A percentile compares a stretch with the other conserved stretches of the same genome.
These are phyloP conservation scores for Arthrocladium fulminans DNA, from an alignment of 2,329 filamentous ascomycete species.

Conservation along the genomic window DNA sequence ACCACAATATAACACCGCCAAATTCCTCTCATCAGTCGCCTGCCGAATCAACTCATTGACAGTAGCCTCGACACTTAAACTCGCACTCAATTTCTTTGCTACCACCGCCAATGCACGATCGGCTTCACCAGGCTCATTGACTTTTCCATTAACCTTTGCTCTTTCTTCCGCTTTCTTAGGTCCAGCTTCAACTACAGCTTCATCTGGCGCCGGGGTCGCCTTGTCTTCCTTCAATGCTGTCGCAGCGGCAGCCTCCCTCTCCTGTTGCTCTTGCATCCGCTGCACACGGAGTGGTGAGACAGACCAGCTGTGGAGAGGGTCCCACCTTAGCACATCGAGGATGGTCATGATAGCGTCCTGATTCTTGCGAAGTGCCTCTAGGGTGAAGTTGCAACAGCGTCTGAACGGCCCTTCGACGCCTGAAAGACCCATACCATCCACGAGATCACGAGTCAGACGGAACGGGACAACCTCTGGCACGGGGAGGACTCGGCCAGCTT, in stretches of 20 bases:
- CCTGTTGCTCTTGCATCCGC: slow-evolving; percentile 52
- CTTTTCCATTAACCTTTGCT: slow-evolving; percentile 27
- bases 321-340: slow-evolving; percentile 92
- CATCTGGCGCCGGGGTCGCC: slow-evolving; percentile 17
- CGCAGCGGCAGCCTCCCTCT: slow-evolving; percentile 34
- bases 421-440: slow-evolving; percentile 94
- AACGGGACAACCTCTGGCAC: slow-evolving; percentile 96
- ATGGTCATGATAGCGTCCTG: slow-evolving; percentile 98
- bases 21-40: slow-evolving; percentile 82
- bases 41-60: slow-evolving; percentile 97
- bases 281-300: slow-evolving; percentile 62
- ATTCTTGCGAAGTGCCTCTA: slow-evolving; percentile 90
- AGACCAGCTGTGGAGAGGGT: slow-evolving; percentile 93
- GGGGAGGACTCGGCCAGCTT: slow-evolving; percentile 88
- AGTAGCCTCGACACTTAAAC: slow-evolving; percentile 83
- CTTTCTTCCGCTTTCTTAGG: not conserved
- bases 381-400: slow-evolving; percentile 94
- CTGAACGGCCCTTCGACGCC: slow-evolving; percentile 94
- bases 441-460: slow-evolving; percentile 82
- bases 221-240: slow-evolving; percentile 23
- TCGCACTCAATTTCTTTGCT: slow-evolving; percentile 90
- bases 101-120: slow-evolving; percentile 88
- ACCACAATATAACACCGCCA: slow-evolving; percentile 79
- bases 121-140: slow-evolving; percentile 63
- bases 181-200: slow-evolving; percentile 25